Evolutionary conservation across 2,329 filamentous ascomycete genomes (phyloP), one percentile per base, ranked within the genome.

Genomic region (Daldinia sp.): DNA sequence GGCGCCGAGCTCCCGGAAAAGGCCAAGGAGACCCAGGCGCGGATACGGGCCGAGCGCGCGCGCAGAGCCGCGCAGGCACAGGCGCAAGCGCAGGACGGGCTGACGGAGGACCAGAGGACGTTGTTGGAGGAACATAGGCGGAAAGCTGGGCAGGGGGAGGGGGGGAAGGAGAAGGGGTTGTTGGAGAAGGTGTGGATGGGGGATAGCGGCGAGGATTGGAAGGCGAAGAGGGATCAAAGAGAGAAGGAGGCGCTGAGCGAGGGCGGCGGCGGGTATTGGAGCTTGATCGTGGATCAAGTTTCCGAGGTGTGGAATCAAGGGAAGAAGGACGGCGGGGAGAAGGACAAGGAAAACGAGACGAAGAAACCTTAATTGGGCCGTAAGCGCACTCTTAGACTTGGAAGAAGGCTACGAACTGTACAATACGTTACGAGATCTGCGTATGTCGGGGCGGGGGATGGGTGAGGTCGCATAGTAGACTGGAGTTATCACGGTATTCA

Each of bases 151-250:
- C 41, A 63, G 52, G 43, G 45, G 50, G 49, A 56, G 58, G 58
- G 65, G 27, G 59, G 32, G 30, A 13, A 35, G 53, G 27, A 70
- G 35, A 70, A 65, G 61, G 71, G 77, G 0, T 11, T 78, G 3
- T 35, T 85, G 56, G 77, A 82, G 64, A 79, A 79, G 66, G 73
- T 87, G 13, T 88, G 86, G 86, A 84, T 86, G 81, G 86, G 86
- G 30, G 80, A 79, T 34, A 85, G 87, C 72, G 74, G 75, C n/a
- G 79, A 81, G 43, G 79, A 83, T 66, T 87, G 85, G 85, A 78
- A 80, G 72, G 75, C 81, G 75, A 81, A 82, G 78, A 77, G 85
- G 63, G 77, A 80, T 3, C 78, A 79, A 71, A 79, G 82, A 72
- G 83, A 87, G 70, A 78, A 78, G 62, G 81, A 81, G 74, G 84